Base-by-base conservation (phyloP, 2,329 filamentous ascomycete genomes). In the Emericellopsis cladophorae region DNA sequence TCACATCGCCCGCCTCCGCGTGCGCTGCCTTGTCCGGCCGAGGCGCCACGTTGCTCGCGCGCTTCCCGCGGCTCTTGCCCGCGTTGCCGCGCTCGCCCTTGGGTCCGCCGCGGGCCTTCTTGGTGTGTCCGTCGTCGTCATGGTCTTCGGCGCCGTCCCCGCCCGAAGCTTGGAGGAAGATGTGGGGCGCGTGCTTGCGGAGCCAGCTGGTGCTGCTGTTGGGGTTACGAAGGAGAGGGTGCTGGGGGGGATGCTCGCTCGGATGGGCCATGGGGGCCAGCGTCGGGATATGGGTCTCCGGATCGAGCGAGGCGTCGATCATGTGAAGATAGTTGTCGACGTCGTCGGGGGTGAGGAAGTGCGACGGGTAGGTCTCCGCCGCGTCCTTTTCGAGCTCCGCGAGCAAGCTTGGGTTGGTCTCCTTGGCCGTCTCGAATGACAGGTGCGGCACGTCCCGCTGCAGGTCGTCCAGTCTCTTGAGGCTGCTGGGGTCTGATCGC, bases 181-280 rank as follows among this genome's bases (percentile, higher is more conserved):
- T 80, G 58, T 90, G 81, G 4, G 88, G 84, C 44, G 86, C 81
- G 59, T 95, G 74, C 55, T 86, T 80, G 46, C 86, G 76, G 11
- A 98, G 74, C 92, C 92, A 98, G 59, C 93, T 95, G 65, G 94
- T 93, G 4, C 95, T 89, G 44, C 85, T 93, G 34, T 87, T 84
- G 0, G 89, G 88, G 57, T 96, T 96, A 50, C 68, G 66, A 34
- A 68, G 57, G 36, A 63, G 48, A 52, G 61, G 51, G 60, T 66
- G 52, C 37, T 59, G 53, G 49, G 56, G 61, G 41, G 55, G 60
- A 43, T 57, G 55, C 21, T 54, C 52, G 41, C 56, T 56, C 15
- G 58, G 55, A 26, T 63, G 50, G 46, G 63, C 63, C 34, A 66
- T 63, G 5, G 74, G 72, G 10, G 76, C 74, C 32, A 77, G 62